Conservation (phyloP, 1,284 basidiomycete species). For the Coniferiporia weirii region DNA sequence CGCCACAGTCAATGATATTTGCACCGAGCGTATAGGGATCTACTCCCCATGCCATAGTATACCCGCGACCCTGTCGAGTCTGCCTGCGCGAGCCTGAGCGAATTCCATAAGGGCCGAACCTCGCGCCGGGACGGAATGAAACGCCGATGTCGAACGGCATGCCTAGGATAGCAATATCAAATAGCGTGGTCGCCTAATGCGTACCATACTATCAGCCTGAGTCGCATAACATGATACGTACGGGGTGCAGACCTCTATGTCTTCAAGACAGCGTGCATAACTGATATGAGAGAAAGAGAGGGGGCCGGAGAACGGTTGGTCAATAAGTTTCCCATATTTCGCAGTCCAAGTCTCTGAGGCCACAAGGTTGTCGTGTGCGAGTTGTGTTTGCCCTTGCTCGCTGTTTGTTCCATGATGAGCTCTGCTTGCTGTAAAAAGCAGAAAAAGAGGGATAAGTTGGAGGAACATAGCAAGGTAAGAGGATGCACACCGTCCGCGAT, state of each 20-base stretch:
- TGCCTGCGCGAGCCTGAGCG: conserved; percentile 72
- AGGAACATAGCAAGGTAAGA: conserved; percentile 9
- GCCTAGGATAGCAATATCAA: conserved; percentile 74
- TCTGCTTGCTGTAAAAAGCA: background rate
- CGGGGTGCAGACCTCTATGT: conserved; percentile 23
- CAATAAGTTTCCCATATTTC: conserved; percentile 68
- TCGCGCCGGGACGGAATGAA: conserved; percentile 67
- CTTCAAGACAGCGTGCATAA: conserved; percentile 65
- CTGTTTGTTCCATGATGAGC: background rate
- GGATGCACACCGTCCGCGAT: background rate
- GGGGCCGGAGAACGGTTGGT: conserved; percentile 67
- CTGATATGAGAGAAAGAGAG: conserved; percentile 69
- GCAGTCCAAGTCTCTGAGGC: conserved; percentile 45
- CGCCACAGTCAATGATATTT: conserved; percentile 75
- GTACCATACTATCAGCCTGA: background rate
- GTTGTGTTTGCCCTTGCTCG: conserved; percentile 4
- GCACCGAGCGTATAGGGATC: conserved; percentile 57
- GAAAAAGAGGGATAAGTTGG: background rate
- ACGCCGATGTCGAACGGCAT: conserved; percentile 79
- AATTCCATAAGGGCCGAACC: conserved; percentile 80
- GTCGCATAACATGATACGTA: too few relatives aligned
- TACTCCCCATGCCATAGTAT: conserved; percentile 62
- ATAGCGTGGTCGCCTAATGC: conserved; percentile 32
- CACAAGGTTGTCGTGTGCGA: conserved; percentile 1
- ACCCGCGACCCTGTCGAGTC: conserved; percentile 42